These are phyloP conservation scores for Ascocoryne sarcoides DNA, from an alignment of 2,329 filamentous ascomycete genomes.

Conservation along the genomic window DNA sequence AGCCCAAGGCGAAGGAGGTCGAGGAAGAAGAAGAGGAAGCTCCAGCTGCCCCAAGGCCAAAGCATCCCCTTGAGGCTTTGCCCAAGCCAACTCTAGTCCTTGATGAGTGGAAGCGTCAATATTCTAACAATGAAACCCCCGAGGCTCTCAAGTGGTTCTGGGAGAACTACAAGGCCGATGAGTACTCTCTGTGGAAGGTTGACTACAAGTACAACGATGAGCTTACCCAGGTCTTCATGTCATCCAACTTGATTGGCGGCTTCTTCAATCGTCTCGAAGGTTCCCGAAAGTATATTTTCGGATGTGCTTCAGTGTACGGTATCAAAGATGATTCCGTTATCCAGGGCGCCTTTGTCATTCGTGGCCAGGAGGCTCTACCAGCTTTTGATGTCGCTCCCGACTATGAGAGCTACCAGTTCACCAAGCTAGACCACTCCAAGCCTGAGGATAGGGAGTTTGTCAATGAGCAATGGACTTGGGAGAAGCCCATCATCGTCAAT, in stretches of 20 bases:
- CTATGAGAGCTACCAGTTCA: conserved; percentile 93
- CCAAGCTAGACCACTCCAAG: conserved; percentile 87
- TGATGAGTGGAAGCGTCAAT: conserved; percentile 98
- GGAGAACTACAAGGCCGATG: conserved; percentile 87
- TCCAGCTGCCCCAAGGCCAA: conserved; percentile 69
- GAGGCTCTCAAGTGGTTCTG: conserved; percentile 95
- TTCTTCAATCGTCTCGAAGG: conserved; percentile 96
- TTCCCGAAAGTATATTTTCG: conserved; percentile 97
- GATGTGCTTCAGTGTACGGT: conserved; percentile 81
- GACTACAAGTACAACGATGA: conserved; percentile 99
- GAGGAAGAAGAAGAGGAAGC: conserved; percentile 52
- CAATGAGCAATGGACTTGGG: conserved; percentile 85
- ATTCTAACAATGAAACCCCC: conserved; percentile 89
- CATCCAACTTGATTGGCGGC: conserved; percentile 94
- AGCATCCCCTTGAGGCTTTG: conserved; percentile 89
- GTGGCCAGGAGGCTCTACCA: conserved; percentile 75
- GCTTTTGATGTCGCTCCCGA: conserved; percentile 97
- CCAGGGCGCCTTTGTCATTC: conserved; percentile 88
- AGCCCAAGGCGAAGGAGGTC: conserved; percentile 36
- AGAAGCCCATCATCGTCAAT: conserved; percentile 68
- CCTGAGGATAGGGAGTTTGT: conserved; percentile 78
- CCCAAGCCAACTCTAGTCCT: conserved; percentile 72
- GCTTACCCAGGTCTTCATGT: conserved; percentile 97
- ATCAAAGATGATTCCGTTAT: conserved; percentile 82
- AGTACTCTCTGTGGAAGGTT: conserved; percentile 91